Evolutionary conservation across 371 early-diverging fungal genomes (phyloP).

Genomic region (Fennellomyces sp.): DNA sequence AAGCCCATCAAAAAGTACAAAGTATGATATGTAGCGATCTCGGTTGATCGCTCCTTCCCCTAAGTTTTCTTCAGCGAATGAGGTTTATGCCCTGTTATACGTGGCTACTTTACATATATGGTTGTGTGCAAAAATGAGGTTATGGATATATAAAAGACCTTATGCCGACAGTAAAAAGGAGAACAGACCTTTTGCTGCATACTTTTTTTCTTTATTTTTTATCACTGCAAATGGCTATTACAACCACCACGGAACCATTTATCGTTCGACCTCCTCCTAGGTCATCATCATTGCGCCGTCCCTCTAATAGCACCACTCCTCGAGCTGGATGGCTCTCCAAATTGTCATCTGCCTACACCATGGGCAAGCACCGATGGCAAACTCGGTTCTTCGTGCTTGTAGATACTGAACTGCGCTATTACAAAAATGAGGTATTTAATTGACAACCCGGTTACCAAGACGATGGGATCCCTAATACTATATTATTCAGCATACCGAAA

Average conservation of each 20-base stretch:
- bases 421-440: conserved; percentile 29
- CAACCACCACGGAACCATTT: not conserved
- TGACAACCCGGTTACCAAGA: too few relatives aligned
- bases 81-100: too few relatives aligned
- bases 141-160: too few relatives aligned
- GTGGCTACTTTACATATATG: too few relatives aligned
- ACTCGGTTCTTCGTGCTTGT: conserved; percentile 39
- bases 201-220: not conserved
- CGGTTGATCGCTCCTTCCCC: too few relatives aligned
- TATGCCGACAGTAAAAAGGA: too few relatives aligned
- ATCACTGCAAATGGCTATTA: not conserved
- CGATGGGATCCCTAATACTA: too few relatives aligned
- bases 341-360: not conserved
- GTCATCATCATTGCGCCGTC: conserved; percentile 5
- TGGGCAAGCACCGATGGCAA: conserved; percentile 25
- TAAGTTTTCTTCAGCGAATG: too few relatives aligned
- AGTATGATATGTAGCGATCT: too few relatives aligned
- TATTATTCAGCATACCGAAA: conserved; percentile 13
- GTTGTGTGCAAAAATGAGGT: too few relatives aligned
- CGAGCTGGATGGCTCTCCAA: conserved; percentile 9
- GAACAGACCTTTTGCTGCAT: too few relatives aligned
- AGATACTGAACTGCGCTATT: conserved; percentile 42
- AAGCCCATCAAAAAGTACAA: too few relatives aligned
- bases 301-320: not conserved
- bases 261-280: conserved; percentile 9